Evolutionary conservation across 148 eudicot species (phyloP).

Genomic region (Vaccinium darrowii): DNA sequence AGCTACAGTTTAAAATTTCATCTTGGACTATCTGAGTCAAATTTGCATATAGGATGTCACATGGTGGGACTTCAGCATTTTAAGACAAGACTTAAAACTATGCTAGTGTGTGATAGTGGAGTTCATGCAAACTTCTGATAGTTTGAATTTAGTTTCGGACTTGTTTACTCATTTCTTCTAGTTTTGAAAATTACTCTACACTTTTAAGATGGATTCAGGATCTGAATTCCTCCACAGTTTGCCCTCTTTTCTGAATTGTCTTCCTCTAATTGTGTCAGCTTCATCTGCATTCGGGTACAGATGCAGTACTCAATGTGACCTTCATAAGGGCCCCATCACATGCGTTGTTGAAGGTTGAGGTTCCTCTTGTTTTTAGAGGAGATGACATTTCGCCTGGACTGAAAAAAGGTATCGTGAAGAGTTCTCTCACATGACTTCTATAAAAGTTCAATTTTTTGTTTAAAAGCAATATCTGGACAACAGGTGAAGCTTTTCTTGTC

Average conservation of each 20-base stretch:
- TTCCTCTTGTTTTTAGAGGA: constrained; percentile 87
- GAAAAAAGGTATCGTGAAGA: constrained; percentile 61
- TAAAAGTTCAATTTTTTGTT: neutral
- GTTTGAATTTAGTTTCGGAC: neutral
- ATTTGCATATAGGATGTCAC: neutral
- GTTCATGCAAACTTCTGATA: neutral
- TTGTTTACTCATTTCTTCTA: neutral
- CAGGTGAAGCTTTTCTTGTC: neutral
- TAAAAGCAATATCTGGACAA: neutral
- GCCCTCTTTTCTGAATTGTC: constrained; percentile 7
- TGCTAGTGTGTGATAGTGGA: neutral
- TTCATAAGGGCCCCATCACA: constrained; percentile 92
- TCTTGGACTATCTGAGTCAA: neutral
- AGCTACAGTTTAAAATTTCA: neutral
- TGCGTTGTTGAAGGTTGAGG: constrained; percentile 79
- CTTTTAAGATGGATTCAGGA: neutral
- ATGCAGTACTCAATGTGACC: constrained; percentile 78
- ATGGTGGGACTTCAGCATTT: neutral
- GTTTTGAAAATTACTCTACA: neutral
- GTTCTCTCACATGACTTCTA: neutral
- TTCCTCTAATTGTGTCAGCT: constrained; percentile 46
- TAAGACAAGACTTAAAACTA: neutral
- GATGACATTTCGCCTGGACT: constrained; percentile 92
- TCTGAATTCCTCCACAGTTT: neutral
- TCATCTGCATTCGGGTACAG: constrained; percentile 78